A percentile compares a stretch with the other conserved stretches of the same genome.
Conservation (phyloP, 768 basidiomycete species). For the Pluteus cervinus region DNA sequence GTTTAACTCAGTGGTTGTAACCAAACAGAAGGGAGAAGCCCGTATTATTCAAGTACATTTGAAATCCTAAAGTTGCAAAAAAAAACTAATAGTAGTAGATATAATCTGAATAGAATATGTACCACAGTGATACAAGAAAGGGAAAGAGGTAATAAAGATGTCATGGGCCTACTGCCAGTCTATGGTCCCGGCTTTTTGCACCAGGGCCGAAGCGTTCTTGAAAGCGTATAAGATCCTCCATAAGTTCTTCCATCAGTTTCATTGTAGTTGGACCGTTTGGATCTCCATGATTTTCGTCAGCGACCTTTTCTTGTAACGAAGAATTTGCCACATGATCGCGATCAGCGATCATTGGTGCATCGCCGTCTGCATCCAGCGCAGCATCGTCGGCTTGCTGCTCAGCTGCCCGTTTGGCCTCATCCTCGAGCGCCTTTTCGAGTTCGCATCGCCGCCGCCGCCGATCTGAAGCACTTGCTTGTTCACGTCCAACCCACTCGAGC, state of each 20-base stretch:
- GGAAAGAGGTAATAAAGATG: conserved; percentile 2
- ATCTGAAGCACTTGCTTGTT: conserved; percentile 73
- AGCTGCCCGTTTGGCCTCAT: conserved; percentile 15
- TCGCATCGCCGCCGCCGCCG: conserved; percentile 65
- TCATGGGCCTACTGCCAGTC: conserved; percentile 26
- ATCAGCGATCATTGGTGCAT: conserved; percentile 27
- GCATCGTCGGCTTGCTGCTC: conserved; percentile 5
- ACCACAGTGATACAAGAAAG: conserved; percentile 4
- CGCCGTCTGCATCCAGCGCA: conserved; percentile 14
- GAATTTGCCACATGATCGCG: conserved; percentile 4
- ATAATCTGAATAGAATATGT: no score
- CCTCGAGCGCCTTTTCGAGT: conserved; percentile 48
- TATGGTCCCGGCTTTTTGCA: conserved; percentile 43
- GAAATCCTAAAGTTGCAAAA: no score
- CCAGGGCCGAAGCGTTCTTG: conserved; percentile 78
- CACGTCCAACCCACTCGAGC: conserved; percentile 90
- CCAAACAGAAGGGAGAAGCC: no score
- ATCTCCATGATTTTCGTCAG: conserved; percentile 1
- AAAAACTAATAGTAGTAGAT: no score
- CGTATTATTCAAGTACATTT: no score
- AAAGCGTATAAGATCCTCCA: conserved; percentile 83
- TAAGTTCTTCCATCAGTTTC: conserved; percentile 86
- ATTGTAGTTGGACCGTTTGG: conserved; percentile 35
- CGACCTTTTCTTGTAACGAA: conserved; percentile 6
- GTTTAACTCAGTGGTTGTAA: no score